Base-by-base conservation (phyloP, 805 yeast species). In the Zygosaccharomyces bisporus region DNA sequence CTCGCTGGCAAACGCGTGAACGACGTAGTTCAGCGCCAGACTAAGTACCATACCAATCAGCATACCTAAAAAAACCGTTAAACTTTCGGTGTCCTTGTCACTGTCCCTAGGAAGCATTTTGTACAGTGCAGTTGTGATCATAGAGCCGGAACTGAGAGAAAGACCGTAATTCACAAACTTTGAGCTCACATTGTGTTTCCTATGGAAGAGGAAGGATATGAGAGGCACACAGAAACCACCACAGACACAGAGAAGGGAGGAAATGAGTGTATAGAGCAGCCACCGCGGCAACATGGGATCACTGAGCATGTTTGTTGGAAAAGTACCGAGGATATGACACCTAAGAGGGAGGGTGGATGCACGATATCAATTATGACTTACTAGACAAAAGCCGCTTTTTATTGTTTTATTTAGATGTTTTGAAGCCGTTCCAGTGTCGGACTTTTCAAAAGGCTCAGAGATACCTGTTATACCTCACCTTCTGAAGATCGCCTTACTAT, bases 81-180 rank as follows among this genome's bases (percentile, higher is more conserved):
- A 60, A 10, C 67, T 61, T 45, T 72, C 72, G 6, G 69, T 51
- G 41, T 45, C 47, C 25, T 60, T 49, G 3, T 86, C 76, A 48
- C 79, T 81, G 18, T 41, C 44, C 16, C 41, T 39, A 0, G 97
- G 96, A n/a, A 90, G 66, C 40, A 91, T 70, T 48, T 81, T 76
- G 67, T 79, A 84, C 39, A 91, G 66, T 0, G 96, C 77, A 0
- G 97, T 88, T 56, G 89, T 79, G 1, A 83, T 46, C 62, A 91
- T 73, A 19, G 95, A 86, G 0, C 99, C 98, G 0, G 91, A 72
- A 51, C 90, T 80, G 39, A 90, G 65, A 0, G 93, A 77, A 21
- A 91, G 72, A 2, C 95, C 83, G 25, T 80, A 80, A 31, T 86
- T 80, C 49, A 91, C 72, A 58, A 90, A 81, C 10, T 67, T 63